A percentile compares a stretch with the other conserved stretches of the same genome.
Evolutionary conservation across 1,139 yeast genomes (phyloP).

Genomic region (Lodderomyces beijingensis): DNA sequence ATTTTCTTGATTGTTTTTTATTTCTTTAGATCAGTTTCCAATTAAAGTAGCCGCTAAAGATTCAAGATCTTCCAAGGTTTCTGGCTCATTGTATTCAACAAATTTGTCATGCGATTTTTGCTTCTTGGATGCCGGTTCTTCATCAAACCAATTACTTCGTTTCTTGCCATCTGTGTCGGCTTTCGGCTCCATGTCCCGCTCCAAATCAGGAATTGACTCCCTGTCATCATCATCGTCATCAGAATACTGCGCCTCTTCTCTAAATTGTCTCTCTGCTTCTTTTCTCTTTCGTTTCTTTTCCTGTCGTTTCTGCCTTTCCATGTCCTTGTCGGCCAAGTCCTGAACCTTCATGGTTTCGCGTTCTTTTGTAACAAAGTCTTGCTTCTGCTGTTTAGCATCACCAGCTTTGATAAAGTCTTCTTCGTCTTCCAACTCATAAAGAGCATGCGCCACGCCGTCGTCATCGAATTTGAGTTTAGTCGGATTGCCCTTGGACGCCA

Average conservation of each 20-base stretch:
- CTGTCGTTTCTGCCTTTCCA: slow-evolving; percentile 77
- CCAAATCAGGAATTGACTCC: slow-evolving; percentile 37
- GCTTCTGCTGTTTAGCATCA: slow-evolving; percentile 65
- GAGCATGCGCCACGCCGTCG: slow-evolving; percentile 86
- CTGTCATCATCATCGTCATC: slow-evolving; percentile 26
- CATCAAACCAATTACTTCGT: slow-evolving; percentile 52
- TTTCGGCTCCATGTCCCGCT: slow-evolving; percentile 43
- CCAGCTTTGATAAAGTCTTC: slow-evolving; percentile 80
- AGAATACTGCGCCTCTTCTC: slow-evolving; percentile 38
- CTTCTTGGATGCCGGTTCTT: slow-evolving; percentile 16
- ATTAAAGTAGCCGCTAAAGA: slow-evolving; percentile 72
- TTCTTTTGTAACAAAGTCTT: slow-evolving; percentile 63
- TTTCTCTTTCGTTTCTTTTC: slow-evolving; percentile 89
- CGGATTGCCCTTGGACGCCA: slow-evolving; percentile 62
- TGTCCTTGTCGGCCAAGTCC: slow-evolving; percentile 72
- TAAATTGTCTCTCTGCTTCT: slow-evolving; percentile 60
- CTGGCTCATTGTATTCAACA: slow-evolving; percentile 81
- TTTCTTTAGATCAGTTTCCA: slow-evolving; percentile 5
- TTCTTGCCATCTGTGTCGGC: slow-evolving; percentile 29
- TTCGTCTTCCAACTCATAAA: slow-evolving; percentile 87
- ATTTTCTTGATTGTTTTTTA: not conserved
- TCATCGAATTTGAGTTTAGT: slow-evolving; percentile 86
- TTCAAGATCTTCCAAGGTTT: slow-evolving; percentile 89
- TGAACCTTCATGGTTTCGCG: slow-evolving; percentile 61
- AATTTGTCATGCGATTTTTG: slow-evolving; percentile 28